phyloP scores from a whole-genome alignment of 352 stramenopile genomes.

The Phytophthora pini region DNA sequence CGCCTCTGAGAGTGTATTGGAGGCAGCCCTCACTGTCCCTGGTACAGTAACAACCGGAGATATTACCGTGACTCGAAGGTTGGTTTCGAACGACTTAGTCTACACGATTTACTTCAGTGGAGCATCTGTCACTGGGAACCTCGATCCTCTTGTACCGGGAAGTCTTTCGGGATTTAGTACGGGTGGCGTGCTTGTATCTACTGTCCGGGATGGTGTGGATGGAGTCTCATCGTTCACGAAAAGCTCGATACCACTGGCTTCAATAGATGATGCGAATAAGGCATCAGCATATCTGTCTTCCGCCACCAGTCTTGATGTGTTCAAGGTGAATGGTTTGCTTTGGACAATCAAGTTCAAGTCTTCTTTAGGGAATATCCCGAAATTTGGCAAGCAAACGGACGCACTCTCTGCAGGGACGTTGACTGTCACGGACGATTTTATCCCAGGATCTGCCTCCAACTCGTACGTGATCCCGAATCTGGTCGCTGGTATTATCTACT shows the following conservation, averaged over 20 bases:
- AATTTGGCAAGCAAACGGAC: slow-evolving; percentile 40
- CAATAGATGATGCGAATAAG: slow-evolving; percentile 19
- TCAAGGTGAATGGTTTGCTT: slow-evolving; percentile 77
- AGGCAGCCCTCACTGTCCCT: slow-evolving; percentile 28
- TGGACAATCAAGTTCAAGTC: slow-evolving; percentile 87
- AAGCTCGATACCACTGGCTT: slow-evolving; percentile 62
- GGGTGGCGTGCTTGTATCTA: slow-evolving; percentile 43
- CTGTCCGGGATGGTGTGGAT: slow-evolving; percentile 41
- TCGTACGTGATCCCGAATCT: slow-evolving; percentile 60
- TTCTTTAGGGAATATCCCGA: slow-evolving; percentile 67
- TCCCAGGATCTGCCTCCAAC: slow-evolving; percentile 53
- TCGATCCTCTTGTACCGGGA: slow-evolving; percentile 24
- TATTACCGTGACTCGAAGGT: slow-evolving; percentile 60
- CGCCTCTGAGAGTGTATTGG: slow-evolving; percentile 42
- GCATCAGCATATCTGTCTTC: slow-evolving; percentile 43
- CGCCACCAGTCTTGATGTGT: slow-evolving; percentile 58
- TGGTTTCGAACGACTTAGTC: slow-evolving; percentile 60
- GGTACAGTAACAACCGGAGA: slow-evolving; percentile 30
- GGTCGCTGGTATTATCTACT: slow-evolving; percentile 73
- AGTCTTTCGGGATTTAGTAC: slow-evolving; percentile 35
- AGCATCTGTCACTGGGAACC: slow-evolving; percentile 42
- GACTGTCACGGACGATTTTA: slow-evolving; percentile 48
- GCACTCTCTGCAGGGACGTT: slow-evolving; percentile 33
- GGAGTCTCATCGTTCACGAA: slow-evolving; percentile 36
- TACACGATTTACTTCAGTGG: slow-evolving; percentile 83